These are phyloP conservation scores for Endoconidiophora polonica DNA, from an alignment of 2,329 filamentous ascomycete species.

Conservation along the genomic window DNA sequence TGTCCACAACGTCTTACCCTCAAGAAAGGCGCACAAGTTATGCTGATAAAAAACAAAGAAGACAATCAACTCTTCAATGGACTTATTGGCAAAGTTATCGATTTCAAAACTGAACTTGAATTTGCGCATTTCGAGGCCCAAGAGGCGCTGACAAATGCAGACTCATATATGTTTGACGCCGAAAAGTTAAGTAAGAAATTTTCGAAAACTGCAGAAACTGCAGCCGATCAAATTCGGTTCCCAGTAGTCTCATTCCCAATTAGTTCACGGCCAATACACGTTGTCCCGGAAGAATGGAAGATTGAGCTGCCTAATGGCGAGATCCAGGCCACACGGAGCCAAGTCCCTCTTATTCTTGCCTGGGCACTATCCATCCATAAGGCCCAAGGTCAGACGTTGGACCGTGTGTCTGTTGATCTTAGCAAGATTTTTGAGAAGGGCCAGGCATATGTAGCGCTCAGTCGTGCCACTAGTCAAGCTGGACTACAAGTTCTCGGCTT, in stretches of 20 bases:
- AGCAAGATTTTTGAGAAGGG: conserved; percentile 91
- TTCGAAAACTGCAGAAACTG: conserved; percentile 29
- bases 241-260: conserved; percentile 74
- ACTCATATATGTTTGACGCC: conserved; percentile 22
- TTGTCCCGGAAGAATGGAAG: conserved; percentile 80
- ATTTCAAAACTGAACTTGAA: conserved; percentile 45
- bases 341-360: conserved; percentile 77
- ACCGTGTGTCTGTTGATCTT: conserved; percentile 86
- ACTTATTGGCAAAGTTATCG: conserved; percentile 70
- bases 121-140: conserved; percentile 19
- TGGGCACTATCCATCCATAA: conserved; percentile 98
- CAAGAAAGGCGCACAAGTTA: conserved; percentile 88
- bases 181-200: conserved; percentile 40
- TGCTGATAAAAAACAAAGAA: conserved; percentile 99
- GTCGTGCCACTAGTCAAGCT: conserved; percentile 72
- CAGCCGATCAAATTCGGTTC: conserved; percentile 40
- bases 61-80: conserved; percentile 76
- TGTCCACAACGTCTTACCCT: conserved; percentile 64
- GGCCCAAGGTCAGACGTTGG: conserved; percentile 85
- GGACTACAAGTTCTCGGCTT: conserved; percentile 82
- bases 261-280: conserved; percentile 37
- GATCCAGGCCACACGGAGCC: conserved; percentile 69
- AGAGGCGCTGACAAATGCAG: not conserved
- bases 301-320: conserved; percentile 92
- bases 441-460: conserved; percentile 91